These are phyloP conservation scores for Rubroshorea leprosula DNA, from an alignment of 345 rosid genomes.

Conservation along the genomic window DNA sequence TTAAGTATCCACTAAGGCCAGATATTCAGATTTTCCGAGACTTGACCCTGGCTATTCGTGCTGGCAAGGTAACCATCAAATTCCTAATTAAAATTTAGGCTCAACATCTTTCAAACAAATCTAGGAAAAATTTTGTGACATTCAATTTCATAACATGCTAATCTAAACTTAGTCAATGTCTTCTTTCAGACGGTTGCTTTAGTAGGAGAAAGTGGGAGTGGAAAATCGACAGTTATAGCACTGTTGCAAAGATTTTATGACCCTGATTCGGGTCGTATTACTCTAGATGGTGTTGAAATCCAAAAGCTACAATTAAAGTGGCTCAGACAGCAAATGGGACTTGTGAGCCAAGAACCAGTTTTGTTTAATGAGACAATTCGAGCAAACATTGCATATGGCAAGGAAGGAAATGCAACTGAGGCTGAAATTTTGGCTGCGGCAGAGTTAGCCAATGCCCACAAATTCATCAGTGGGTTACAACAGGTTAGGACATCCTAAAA, in stretches of 20 bases:
- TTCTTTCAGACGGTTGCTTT: conserved; percentile 27
- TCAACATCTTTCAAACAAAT: no score
- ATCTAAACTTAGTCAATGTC: neutral
- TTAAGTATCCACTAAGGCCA: conserved; percentile 30
- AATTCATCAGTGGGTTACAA: conserved; percentile 29
- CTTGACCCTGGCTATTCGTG: conserved; percentile 18
- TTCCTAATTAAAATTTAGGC: neutral
- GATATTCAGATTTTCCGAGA: conserved; percentile 28
- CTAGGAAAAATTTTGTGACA: no score
- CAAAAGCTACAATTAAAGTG: conserved; percentile 23
- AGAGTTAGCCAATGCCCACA: conserved; percentile 31
- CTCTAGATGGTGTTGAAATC: conserved; percentile 27
- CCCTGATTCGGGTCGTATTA: conserved; percentile 28
- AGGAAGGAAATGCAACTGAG: conserved; percentile 25
- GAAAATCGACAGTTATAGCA: conserved; percentile 29
- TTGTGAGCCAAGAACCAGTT: conserved; percentile 29
- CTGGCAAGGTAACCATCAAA: conserved; percentile 22
- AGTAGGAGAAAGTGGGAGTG: conserved; percentile 39
- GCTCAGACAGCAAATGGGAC: conserved; percentile 32
- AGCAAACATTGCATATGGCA: conserved; percentile 30
- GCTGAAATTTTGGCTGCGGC: conserved; percentile 26
- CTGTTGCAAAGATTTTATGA: conserved; percentile 30
- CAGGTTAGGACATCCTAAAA: conserved; percentile 12
- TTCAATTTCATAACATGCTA: no score
- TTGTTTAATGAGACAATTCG: conserved; percentile 25